A percentile compares a stretch with the other conserved stretches of the same genome.
These are phyloP conservation scores for Closterium sp. DNA, from an alignment of 139 green algal genomes.

Conservation along the genomic window DNA sequence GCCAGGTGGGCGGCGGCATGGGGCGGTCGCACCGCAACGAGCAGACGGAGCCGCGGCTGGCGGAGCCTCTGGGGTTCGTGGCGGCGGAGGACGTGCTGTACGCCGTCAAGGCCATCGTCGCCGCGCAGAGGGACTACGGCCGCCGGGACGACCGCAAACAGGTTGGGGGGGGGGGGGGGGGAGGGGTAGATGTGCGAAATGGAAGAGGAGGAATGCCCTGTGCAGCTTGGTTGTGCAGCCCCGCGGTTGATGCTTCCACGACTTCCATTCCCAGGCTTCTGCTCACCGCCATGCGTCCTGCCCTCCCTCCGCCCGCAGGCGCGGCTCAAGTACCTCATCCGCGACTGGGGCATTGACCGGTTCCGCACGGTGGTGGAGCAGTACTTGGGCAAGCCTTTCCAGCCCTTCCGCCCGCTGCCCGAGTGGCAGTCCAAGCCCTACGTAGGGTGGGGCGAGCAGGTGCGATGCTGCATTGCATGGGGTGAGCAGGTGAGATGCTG, in stretches of 20 bases:
- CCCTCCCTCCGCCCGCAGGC: constrained; percentile 38
- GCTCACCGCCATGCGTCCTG: background rate
- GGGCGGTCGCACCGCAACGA: constrained; percentile 84
- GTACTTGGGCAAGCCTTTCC: constrained; percentile 97
- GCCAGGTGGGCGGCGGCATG: constrained; percentile 86
- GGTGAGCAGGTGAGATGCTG: constrained; percentile 92
- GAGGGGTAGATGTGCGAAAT: constrained; percentile 1
- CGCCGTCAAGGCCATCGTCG: constrained; percentile 85
- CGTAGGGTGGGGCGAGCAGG: constrained; percentile 96
- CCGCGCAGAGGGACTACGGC: constrained; percentile 95
- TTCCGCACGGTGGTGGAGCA: constrained; percentile 92
- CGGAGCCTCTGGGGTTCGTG: constrained; percentile 90
- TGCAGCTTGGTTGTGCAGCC: too few relatives aligned
- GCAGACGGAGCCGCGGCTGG: constrained; percentile 86
- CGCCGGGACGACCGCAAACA: constrained; percentile 94
- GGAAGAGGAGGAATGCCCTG: background rate
- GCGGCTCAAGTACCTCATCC: constrained; percentile 97
- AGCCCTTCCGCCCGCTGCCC: constrained; percentile 84
- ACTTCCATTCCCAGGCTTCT: background rate
- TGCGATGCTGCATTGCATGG: constrained; percentile 76
- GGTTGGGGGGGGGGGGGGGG: background rate
- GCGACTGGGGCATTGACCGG: constrained; percentile 92
- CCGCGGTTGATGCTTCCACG: background rate
- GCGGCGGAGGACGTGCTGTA: constrained; percentile 93
- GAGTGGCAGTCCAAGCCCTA: constrained; percentile 93